Evolutionary conservation across 106 monocot genomes (phyloP).

Genomic region (Acorus gramineus): DNA sequence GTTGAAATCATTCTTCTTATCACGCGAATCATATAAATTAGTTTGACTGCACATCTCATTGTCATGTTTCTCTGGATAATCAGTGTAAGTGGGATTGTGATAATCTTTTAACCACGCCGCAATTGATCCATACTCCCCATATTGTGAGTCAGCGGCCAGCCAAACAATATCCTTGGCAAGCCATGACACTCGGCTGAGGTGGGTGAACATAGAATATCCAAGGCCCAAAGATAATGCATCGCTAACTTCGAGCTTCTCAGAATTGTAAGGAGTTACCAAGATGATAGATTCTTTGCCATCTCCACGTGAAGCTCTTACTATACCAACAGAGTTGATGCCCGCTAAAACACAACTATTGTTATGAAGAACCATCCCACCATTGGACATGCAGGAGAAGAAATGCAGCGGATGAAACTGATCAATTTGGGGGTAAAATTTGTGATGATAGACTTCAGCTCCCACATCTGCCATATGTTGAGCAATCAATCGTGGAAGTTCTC

Average conservation of each 20-base stretch:
- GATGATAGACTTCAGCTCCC: conserved; percentile 79
- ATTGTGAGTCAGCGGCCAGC: conserved; percentile 74
- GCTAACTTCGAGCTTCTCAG: conserved; percentile 29
- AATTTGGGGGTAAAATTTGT: conserved; percentile 34
- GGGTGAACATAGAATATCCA: conserved; percentile 69
- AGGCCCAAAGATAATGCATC: conserved; percentile 64
- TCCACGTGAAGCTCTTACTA: conserved; percentile 75
- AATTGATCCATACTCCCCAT: conserved; percentile 75
- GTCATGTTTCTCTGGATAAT: conserved; percentile 14
- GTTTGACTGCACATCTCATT: conserved; percentile 25
- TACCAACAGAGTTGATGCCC: conserved; percentile 65
- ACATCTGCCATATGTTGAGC: conserved; percentile 39
- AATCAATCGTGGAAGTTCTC: conserved; percentile 51
- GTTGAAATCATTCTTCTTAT: conserved; percentile 8
- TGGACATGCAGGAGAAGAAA: conserved; percentile 49
- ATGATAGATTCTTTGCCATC: conserved; percentile 96
- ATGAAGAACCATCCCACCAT: conserved; percentile 1
- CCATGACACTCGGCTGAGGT: conserved; percentile 65
- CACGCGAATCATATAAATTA: conserved; percentile 4
- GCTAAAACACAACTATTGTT: conserved; percentile 31
- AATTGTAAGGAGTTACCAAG: conserved; percentile 80
- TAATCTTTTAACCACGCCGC: conserved; percentile 73
- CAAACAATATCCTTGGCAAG: conserved; percentile 91
- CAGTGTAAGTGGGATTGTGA: conserved; percentile 55
- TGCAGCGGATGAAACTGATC: conserved; percentile 40